A percentile compares a stretch with the other conserved stretches of the same genome.
These are phyloP conservation scores for Paralagenidium karlingii DNA, from an alignment of 352 stramenopile species.

Conservation along the genomic window DNA sequence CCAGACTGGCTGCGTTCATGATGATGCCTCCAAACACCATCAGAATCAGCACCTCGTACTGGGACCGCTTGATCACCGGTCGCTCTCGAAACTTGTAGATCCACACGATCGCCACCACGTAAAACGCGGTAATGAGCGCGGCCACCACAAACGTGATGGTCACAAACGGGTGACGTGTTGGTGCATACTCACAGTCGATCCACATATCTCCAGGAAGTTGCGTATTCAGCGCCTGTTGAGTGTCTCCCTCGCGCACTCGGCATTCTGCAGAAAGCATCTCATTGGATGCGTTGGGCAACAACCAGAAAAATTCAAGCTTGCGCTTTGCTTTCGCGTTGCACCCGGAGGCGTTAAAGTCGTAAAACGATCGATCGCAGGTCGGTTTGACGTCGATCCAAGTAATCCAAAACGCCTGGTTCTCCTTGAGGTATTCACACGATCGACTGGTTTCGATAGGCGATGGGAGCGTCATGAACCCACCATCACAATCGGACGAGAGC, in stretches of 20 bases:
- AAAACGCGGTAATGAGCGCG: slow-evolving; percentile 5
- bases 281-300: slow-evolving; percentile 11
- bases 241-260: slow-evolving; percentile 4
- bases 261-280: slow-evolving; percentile 14
- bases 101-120: slow-evolving; percentile 10
- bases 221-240: no score
- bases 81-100: slow-evolving; percentile 18
- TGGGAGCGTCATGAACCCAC: slow-evolving; percentile 15
- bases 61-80: slow-evolving; percentile 49
- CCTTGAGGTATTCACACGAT: slow-evolving; percentile 12
- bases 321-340: slow-evolving; percentile 17
- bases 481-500: slow-evolving; percentile 26
- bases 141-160: slow-evolving; percentile 2
- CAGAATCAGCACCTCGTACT: slow-evolving; percentile 43
- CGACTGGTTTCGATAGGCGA: slow-evolving; percentile 19
- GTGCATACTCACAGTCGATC: slow-evolving; percentile 28
- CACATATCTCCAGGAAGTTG: slow-evolving; percentile 1
- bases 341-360: slow-evolving; percentile 17
- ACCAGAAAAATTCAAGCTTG: slow-evolving; percentile 20
- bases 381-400: slow-evolving; percentile 18
- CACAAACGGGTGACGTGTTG: slow-evolving; percentile 10
- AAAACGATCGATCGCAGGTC: slow-evolving; percentile 24
- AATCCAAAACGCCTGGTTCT: slow-evolving; percentile 13
- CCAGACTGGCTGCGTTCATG: slow-evolving; percentile 19
- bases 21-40: slow-evolving; percentile 37